Conservation (phyloP, 257 asterid genomes). For the Misopates orontium region DNA sequence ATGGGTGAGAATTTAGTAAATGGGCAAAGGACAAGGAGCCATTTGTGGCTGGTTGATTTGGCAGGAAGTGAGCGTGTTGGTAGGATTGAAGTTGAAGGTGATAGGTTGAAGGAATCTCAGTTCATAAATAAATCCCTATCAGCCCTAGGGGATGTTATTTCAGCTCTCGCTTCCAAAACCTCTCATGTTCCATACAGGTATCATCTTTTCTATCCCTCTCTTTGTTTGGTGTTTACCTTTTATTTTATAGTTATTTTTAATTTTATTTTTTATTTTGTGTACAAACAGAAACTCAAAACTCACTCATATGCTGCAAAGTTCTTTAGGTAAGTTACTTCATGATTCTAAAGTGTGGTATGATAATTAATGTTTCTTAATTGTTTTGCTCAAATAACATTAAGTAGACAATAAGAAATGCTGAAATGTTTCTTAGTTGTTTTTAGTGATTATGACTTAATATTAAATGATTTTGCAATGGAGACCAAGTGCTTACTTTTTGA, state of each 20-base stretch:
- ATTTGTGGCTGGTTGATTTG: conserved; percentile 95
- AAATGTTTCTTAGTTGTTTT: neutral
- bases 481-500: neutral
- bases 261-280: conserved; percentile 24
- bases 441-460: neutral
- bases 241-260: conserved; percentile 21
- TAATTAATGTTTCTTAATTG: neutral
- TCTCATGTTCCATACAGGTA: conserved; percentile 83
- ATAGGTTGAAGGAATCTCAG: conserved; percentile 90
- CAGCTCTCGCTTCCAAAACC: conserved; percentile 90
- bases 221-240: neutral
- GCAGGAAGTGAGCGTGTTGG: conserved; percentile 99
- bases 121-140: conserved; percentile 90
- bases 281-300: conserved; percentile 91
- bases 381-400: neutral
- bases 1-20: conserved; percentile 71
- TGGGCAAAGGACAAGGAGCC: conserved; percentile 88
- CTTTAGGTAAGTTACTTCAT: conserved; percentile 60
- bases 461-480: neutral
- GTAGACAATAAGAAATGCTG: neutral
- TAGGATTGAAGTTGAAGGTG: conserved; percentile 92
- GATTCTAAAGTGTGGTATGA: neutral
- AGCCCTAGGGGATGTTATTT: conserved; percentile 92
- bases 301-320: conserved; percentile 96
- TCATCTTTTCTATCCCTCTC: conserved; percentile 24